phyloP scores from a whole-genome alignment of 192 early-diverging fungal genomes.

The Entomortierella parvispora region DNA sequence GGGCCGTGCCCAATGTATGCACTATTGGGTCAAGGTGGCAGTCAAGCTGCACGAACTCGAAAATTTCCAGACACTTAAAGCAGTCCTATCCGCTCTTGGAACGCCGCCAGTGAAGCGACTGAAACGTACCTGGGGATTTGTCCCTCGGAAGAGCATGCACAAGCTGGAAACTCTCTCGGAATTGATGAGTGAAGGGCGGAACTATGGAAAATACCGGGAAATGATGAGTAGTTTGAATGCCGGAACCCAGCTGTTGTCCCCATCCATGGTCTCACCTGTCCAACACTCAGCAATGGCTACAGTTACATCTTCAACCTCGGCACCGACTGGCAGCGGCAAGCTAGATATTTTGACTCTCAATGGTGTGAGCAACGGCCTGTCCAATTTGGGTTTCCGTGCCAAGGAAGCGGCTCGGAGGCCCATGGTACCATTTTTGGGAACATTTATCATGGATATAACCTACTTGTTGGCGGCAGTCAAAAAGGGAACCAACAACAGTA shows the following conservation, averaged over 20 bases:
- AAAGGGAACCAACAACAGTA: conserved; percentile 30
- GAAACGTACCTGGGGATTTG: conserved; percentile 76
- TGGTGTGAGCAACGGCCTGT: conserved; percentile 28
- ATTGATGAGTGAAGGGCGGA: conserved; percentile 74
- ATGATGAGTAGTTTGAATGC: conserved; percentile 56
- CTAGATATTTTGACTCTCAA: conserved; percentile 28
- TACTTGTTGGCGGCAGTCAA: conserved; percentile 75
- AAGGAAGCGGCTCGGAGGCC: conserved; percentile 60
- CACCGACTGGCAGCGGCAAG: conserved; percentile 16
- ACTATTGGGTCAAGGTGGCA: conserved; percentile 78
- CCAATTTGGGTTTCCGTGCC: conserved; percentile 29
- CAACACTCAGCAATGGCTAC: conserved; percentile 1
- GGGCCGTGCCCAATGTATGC: conserved; percentile 67
- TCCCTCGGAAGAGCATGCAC: conserved; percentile 71
- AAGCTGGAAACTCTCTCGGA: conserved; percentile 62
- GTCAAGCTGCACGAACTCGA: conserved; percentile 62
- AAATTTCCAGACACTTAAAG: conserved; percentile 80
- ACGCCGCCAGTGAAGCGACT: conserved; percentile 77
- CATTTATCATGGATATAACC: conserved; percentile 82
- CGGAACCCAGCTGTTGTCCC: conserved; percentile 23
- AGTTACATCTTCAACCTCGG: not conserved
- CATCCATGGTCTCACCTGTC: conserved; percentile 21
- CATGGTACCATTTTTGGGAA: conserved; percentile 77
- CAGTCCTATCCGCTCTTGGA: conserved; percentile 70
- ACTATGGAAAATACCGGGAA: conserved; percentile 78